A percentile compares a stretch with the other conserved stretches of the same genome.
These are phyloP conservation scores for Thermoascus crustaceus DNA, from an alignment of 2,329 filamentous ascomycete genomes.

Conservation along the genomic window DNA sequence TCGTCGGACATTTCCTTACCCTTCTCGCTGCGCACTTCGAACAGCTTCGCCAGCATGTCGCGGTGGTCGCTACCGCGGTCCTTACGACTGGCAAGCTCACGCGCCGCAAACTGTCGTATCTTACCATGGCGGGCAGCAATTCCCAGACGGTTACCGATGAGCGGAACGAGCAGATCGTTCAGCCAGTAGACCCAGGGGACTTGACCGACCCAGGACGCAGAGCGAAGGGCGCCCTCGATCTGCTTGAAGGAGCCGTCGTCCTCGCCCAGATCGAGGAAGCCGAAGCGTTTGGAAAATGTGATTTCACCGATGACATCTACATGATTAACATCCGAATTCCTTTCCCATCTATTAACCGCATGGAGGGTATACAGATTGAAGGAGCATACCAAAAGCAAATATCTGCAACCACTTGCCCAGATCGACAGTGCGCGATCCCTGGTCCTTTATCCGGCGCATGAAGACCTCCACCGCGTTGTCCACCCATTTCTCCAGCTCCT, in stretches of 20 bases:
- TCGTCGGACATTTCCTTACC: conserved; percentile 28
- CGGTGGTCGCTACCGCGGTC: conserved; percentile 24
- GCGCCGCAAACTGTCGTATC: conserved; percentile 16
- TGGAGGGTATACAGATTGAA: conserved; percentile 16
- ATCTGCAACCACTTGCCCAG: conserved; percentile 5
- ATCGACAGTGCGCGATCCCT: conserved; percentile 5
- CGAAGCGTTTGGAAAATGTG: conserved; percentile 31
- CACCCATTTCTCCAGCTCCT: conserved; percentile 32
- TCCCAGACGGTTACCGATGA: conserved; percentile 30
- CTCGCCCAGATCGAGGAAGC: conserved; percentile 25
- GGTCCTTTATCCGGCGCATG: conserved; percentile 21
- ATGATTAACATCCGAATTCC: no score
- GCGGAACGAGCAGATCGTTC: conserved; percentile 26
- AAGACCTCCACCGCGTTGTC: conserved; percentile 30
- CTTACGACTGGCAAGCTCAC: conserved; percentile 14
- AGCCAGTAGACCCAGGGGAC: conserved; percentile 28
- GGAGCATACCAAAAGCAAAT: conserved; percentile 5
- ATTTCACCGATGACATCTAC: conserved; percentile 37
- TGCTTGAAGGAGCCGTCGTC: conserved; percentile 27
- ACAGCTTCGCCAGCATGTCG: conserved; percentile 32
- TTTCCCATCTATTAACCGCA: conserved; percentile 6
- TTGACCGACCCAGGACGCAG: conserved; percentile 32
- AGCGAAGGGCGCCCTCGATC: conserved; percentile 25
- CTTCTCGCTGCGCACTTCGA: conserved; percentile 28
- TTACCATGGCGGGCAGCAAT: conserved; percentile 25